Evolutionary conservation across 305 asterid genomes (phyloP).

Genomic region (Ajuga reptans): DNA sequence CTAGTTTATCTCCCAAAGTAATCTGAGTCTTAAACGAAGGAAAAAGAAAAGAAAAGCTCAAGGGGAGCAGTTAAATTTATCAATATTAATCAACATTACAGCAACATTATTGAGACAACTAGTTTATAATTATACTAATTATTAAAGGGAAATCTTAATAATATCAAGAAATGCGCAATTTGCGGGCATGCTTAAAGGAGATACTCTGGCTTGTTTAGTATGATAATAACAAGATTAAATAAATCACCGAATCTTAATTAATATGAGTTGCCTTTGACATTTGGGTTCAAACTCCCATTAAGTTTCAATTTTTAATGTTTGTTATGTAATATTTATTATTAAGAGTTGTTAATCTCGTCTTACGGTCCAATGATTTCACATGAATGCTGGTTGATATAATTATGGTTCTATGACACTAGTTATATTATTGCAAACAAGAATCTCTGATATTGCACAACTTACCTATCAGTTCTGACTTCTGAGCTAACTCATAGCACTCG

Average conservation of each 20-base stretch:
- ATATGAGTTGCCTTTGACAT: slow-evolving; percentile 9
- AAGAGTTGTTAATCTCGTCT: not conserved
- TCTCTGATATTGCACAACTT: too few relatives aligned
- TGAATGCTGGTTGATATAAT: not conserved
- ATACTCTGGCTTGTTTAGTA: not conserved
- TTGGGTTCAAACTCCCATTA: not conserved
- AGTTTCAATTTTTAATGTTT: not conserved
- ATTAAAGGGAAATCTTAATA: not conserved
- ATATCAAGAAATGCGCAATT: not conserved
- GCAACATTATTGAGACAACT: too few relatives aligned
- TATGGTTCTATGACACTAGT: too few relatives aligned
- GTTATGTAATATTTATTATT: not conserved
- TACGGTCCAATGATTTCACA: not conserved
- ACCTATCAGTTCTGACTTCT: too few relatives aligned
- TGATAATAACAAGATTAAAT: not conserved
- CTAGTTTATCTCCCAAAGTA: too few relatives aligned
- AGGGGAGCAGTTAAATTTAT: too few relatives aligned
- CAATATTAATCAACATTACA: too few relatives aligned
- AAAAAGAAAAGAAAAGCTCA: too few relatives aligned
- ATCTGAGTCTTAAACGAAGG: too few relatives aligned
- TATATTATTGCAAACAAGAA: too few relatives aligned
- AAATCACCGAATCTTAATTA: not conserved
- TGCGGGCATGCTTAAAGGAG: not conserved
- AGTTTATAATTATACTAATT: too few relatives aligned
- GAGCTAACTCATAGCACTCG: too few relatives aligned